These are phyloP conservation scores for Rhodotorula graminis DNA, from an alignment of 768 basidiomycete genomes.

Conservation along the genomic window DNA sequence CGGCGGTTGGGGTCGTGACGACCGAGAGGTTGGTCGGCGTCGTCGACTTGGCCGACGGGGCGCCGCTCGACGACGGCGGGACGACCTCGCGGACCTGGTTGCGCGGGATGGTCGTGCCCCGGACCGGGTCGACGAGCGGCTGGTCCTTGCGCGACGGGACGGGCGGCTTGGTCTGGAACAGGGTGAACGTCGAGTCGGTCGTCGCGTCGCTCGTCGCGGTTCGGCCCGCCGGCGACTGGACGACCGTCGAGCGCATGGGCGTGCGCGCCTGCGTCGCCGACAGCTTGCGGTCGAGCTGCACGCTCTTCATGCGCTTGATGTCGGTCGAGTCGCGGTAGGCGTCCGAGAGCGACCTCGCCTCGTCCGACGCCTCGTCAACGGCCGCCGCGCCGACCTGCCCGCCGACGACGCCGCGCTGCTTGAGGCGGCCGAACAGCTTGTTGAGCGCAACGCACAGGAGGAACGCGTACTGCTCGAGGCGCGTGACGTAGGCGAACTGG, in stretches of 20 bases:
- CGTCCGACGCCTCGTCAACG: slow-evolving; percentile 55
- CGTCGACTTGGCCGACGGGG: background rate
- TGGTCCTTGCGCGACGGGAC: slow-evolving; percentile 38
- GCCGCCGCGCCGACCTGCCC: slow-evolving; percentile 57
- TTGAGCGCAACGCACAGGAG: slow-evolving; percentile 89
- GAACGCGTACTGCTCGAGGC: slow-evolving; percentile 96
- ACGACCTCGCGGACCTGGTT: background rate
- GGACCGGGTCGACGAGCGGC: slow-evolving; percentile 33
- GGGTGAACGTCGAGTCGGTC: slow-evolving; percentile 40
- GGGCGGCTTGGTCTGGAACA: slow-evolving; percentile 34
- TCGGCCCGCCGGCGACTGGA: slow-evolving; percentile 87
- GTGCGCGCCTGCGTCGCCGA: slow-evolving; percentile 79
- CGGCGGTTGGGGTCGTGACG: background rate
- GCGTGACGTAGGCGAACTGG: slow-evolving; percentile 86
- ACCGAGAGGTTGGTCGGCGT: background rate
- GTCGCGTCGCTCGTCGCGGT: slow-evolving; percentile 59
- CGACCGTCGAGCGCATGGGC: slow-evolving; percentile 88
- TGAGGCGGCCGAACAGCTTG: slow-evolving; percentile 76
- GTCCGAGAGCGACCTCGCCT: slow-evolving; percentile 52
- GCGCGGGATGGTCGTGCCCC: slow-evolving; percentile 27
- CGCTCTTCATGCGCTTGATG: slow-evolving; percentile 90
- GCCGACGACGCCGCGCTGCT: slow-evolving; percentile 71
- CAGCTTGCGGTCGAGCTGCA: slow-evolving; percentile 88
- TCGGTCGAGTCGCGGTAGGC: slow-evolving; percentile 81
- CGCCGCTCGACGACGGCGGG: background rate